Conservation (phyloP, 345 rosid species). For the Geranium brycei region DNA sequence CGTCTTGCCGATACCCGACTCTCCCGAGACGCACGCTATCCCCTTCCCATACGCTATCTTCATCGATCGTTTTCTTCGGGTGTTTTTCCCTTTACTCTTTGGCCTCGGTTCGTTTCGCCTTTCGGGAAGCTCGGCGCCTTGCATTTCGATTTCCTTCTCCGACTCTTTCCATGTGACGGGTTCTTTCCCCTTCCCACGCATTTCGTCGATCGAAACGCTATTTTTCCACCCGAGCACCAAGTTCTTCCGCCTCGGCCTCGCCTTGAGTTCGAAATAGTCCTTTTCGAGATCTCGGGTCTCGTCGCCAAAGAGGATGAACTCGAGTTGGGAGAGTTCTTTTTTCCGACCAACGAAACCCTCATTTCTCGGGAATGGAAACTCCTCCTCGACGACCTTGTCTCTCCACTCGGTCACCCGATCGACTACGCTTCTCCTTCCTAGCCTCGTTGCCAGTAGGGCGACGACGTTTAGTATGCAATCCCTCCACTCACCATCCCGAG, state of each 20-base stretch:
- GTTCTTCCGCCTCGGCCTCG: conserved; percentile 64
- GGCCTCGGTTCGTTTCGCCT: conserved; percentile 20
- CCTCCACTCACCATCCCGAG: conserved; percentile 86
- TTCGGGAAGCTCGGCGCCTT: conserved; percentile 28
- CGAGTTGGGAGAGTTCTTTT: conserved; percentile 78
- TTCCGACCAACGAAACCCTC: conserved; percentile 76
- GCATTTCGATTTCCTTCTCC: conserved; percentile 93
- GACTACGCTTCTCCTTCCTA: conserved; percentile 85
- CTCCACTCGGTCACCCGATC: conserved; percentile 76
- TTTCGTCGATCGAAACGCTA: conserved; percentile 34
- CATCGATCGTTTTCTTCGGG: conserved; percentile 52
- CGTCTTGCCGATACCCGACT: conserved; percentile 84
- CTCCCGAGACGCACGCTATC: conserved; percentile 81
- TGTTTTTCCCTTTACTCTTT: conserved; percentile 27
- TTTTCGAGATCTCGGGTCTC: conserved; percentile 56
- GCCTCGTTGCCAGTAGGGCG: conserved; percentile 51
- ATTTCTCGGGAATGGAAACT: conserved; percentile 74
- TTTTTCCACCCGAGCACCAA: conserved; percentile 63
- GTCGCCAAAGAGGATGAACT: conserved; percentile 80
- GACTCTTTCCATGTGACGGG: conserved; percentile 94
- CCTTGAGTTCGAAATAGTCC: conserved; percentile 77
- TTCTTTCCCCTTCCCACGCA: conserved; percentile 63
- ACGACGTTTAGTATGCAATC: conserved; percentile 69
- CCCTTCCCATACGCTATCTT: conserved; percentile 75
- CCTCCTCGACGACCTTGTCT: conserved; percentile 69